Percentiles rank a stretch among this genome's conserved stretches.
Evolutionary conservation across 768 basidiomycete species (phyloP).

Genomic region (Fibroporia radiculosa): DNA sequence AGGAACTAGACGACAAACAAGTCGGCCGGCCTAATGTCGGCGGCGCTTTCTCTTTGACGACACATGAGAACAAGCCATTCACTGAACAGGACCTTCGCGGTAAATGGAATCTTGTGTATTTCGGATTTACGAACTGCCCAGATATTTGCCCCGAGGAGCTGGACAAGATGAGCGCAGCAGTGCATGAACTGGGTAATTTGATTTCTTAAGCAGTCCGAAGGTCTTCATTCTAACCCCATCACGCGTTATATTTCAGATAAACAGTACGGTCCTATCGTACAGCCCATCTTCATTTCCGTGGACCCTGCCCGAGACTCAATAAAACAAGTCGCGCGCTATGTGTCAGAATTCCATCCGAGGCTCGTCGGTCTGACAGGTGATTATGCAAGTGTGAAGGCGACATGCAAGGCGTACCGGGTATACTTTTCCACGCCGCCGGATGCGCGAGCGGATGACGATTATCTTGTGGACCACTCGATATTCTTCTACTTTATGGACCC

Average conservation of each 20-base stretch:
- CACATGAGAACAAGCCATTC: conserved; percentile 59
- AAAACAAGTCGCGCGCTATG: conserved; percentile 52
- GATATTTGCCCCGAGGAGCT: conserved; percentile 98
- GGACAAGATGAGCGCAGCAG: conserved; percentile 82
- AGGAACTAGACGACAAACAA: conserved; percentile 63
- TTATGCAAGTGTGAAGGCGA: conserved; percentile 77
- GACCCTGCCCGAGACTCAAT: conserved; percentile 88
- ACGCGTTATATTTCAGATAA: conserved; percentile 42
- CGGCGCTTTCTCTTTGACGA: conserved; percentile 76
- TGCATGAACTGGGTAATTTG: conserved; percentile 62
- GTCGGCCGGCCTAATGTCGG: conserved; percentile 86
- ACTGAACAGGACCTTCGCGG: conserved; percentile 80
- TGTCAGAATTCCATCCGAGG: conserved; percentile 84
- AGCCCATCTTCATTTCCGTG: conserved; percentile 92
- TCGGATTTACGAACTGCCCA: conserved; percentile 99
- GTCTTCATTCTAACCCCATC: too few species aligned
- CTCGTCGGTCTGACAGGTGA: conserved; percentile 84
- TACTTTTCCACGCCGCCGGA: conserved; percentile 96
- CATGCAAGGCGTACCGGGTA: conserved; percentile 93
- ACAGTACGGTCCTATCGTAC: conserved; percentile 61
- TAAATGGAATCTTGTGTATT: conserved; percentile 89
- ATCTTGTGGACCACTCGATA: conserved; percentile 94
- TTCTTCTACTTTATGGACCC: conserved; percentile 99
- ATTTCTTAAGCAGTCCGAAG: too few species aligned
- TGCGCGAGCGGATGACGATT: conserved; percentile 85